Base-by-base conservation (phyloP, 2,329 filamentous ascomycete species). In the Cladophialophora psammophila region DNA sequence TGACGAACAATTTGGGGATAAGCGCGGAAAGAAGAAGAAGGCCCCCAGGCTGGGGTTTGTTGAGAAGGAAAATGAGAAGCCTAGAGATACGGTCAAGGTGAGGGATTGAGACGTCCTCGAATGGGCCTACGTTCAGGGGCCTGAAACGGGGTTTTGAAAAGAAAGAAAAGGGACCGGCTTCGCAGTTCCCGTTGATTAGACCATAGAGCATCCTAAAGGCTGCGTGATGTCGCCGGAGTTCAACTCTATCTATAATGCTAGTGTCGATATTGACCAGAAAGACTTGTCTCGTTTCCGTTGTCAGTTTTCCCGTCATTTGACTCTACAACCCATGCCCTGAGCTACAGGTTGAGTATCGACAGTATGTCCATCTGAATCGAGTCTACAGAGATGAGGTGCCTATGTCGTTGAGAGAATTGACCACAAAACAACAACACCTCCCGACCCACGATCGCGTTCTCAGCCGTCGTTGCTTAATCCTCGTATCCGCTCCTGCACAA, bases 1-100 rank as follows among this genome's bases (percentile, higher is more conserved):
- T 75, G 95, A 99, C 76, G 92, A 97, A 80, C 91, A 94, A 77
- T 99, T 94, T 77, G 94, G 95, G 32, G 93, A 97, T 76, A 86
- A 90, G 40, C 90, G 88, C 75, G 87, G 86, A 1, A 86, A 87
- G 72, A 86, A 87, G 75, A 87, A 86, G 76, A 88, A 86, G 78
- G 87, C 78, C 32, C 72, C 77, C 9, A 80, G 80, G 0, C 85
- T 83, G 77, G 85, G 85, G 3, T 87, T 87, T 72, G 77, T 78
- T 20, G 78, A 78, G 2, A 72, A 69, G 20, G 74, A 75, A 20
- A 74, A 76, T 8, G 76, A 78, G 35, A 67, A 74, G 52, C 72
- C 67, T 26, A 64, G 74, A 18, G 79, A 82, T 61, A 76, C 78
- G 10, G 78, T 78, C 42, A 80, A 80, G 58, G 81, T 83, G 38